Evolutionary conservation across 139 green algal genomes (phyloP).

Genomic region (Mesotaenium endlicherianum): DNA sequence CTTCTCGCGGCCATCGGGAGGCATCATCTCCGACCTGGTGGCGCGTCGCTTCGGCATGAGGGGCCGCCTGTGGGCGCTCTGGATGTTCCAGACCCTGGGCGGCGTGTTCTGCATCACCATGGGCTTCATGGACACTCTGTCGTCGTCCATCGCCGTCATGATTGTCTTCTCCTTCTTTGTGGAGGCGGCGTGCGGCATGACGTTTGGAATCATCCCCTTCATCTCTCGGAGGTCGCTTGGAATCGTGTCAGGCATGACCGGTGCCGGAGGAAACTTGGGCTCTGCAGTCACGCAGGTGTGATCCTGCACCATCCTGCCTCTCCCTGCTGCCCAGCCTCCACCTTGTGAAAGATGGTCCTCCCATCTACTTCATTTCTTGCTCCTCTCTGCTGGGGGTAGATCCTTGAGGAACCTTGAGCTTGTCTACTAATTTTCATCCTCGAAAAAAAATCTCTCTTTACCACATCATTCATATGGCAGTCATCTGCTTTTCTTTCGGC

Average conservation of each 20-base stretch:
- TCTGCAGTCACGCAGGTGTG: slow-evolving; percentile 67
- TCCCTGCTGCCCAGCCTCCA: slow-evolving; percentile 1
- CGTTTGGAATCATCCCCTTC: slow-evolving; percentile 88
- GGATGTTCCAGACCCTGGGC: slow-evolving; percentile 60
- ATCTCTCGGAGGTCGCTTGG: slow-evolving; percentile 78
- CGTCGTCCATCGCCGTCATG: slow-evolving; percentile 74
- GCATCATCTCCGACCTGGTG: slow-evolving; percentile 61
- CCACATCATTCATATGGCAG: no score
- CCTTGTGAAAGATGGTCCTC: no score
- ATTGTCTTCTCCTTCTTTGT: slow-evolving; percentile 79
- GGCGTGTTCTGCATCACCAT: slow-evolving; percentile 80
- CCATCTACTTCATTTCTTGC: no score
- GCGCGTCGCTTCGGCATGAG: slow-evolving; percentile 64
- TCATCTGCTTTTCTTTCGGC: no score
- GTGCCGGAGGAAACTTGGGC: slow-evolving; percentile 87
- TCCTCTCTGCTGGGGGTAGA: no score
- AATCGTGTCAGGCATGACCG: slow-evolving; percentile 82
- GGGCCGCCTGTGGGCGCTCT: slow-evolving; percentile 73
- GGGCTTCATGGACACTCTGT: slow-evolving; percentile 64
- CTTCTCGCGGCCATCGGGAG: slow-evolving; percentile 73
- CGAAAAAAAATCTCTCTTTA: no score
- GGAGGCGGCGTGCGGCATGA: slow-evolving; percentile 55
- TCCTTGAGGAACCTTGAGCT: no score
- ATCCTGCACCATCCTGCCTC: neutral
- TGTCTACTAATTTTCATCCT: no score